phyloP scores from a whole-genome alignment of 2,329 filamentous ascomycete species.

The Thermomyces lanuginosus region DNA sequence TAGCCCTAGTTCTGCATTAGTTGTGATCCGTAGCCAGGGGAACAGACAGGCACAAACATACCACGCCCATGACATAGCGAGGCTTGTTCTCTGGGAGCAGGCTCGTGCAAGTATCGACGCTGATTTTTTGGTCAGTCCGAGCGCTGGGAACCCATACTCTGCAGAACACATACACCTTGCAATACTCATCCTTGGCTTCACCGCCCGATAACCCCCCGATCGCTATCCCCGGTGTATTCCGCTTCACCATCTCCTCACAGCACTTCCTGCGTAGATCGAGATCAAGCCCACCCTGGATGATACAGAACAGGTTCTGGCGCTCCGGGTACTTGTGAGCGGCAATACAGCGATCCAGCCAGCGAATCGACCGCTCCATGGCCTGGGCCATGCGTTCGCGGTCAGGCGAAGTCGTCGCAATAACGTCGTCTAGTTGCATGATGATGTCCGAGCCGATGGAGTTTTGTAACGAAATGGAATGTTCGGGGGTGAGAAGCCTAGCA shows the following conservation, averaged over 20 bases:
- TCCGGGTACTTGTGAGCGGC: slow-evolving; percentile 70
- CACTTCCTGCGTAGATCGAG: slow-evolving; percentile 71
- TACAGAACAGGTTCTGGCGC: slow-evolving; percentile 89
- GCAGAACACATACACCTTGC: slow-evolving; percentile 44
- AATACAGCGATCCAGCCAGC: slow-evolving; percentile 94
- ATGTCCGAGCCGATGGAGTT: slow-evolving; percentile 97
- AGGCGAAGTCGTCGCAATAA: slow-evolving; percentile 87
- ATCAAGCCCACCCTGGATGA: slow-evolving; percentile 91
- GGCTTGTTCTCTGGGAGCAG: slow-evolving; percentile 80
- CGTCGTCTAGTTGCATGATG: slow-evolving; percentile 98
- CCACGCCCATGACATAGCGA: slow-evolving; percentile 97
- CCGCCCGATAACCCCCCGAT: slow-evolving; percentile 91
- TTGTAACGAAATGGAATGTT: slow-evolving; percentile 89
- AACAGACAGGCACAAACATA: slow-evolving; percentile 18
- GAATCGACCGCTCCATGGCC: slow-evolving; percentile 83
- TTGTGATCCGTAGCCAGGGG: slow-evolving; percentile 5
- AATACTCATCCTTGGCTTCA: slow-evolving; percentile 86
- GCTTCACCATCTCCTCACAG: slow-evolving; percentile 68
- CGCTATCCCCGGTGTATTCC: slow-evolving; percentile 88
- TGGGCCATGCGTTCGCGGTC: slow-evolving; percentile 76
- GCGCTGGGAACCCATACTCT: neutral
- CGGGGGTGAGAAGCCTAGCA: slow-evolving; percentile 66
- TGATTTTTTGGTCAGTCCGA: slow-evolving; percentile 9
- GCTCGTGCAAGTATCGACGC: slow-evolving; percentile 65
- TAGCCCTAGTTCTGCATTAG: slow-evolving; percentile 47